Percentiles rank a stretch among this genome's conserved stretches.
phyloP scores from a whole-genome alignment of 2,329 filamentous ascomycete genomes.

The Aspergillus thermomutatus region DNA sequence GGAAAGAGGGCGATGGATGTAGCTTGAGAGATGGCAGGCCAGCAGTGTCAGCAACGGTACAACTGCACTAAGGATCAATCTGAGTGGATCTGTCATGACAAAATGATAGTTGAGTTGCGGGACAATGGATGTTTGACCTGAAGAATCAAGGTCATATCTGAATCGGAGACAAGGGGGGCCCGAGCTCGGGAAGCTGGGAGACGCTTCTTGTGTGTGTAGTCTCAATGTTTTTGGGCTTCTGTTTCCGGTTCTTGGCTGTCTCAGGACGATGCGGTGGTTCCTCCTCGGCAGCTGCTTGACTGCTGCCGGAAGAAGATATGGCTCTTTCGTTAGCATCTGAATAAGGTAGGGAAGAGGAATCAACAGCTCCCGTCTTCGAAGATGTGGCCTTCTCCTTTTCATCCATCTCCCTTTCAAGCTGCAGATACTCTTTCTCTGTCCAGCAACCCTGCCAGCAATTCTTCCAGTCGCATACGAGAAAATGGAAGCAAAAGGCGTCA shows the following conservation, averaged over 20 bases:
- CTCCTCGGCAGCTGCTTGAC: constrained; percentile 48
- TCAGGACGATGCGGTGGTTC: constrained; percentile 28
- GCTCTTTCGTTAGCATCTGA: constrained; percentile 51
- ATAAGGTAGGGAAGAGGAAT: constrained; percentile 13
- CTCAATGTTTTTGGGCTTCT: constrained; percentile 34
- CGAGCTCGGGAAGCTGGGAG: constrained; percentile 47
- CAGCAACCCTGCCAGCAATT: constrained; percentile 96
- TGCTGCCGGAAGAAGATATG: constrained; percentile 64
- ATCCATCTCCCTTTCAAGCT: constrained; percentile 48
- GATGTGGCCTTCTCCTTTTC: constrained; percentile 27
- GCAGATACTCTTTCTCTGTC: constrained; percentile 77
- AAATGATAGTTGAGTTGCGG: background rate
- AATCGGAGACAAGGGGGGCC: constrained; percentile 47
- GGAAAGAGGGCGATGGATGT: background rate
- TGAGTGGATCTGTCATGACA: background rate
- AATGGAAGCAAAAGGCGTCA: constrained; percentile 91
- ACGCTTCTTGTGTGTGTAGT: constrained; percentile 33
- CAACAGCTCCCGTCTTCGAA: constrained; percentile 22
- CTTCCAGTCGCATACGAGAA: constrained; percentile 91
- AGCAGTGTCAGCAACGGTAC: constrained; percentile 3
- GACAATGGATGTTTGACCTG: background rate
- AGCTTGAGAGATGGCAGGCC: constrained; percentile 7
- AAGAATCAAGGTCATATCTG: constrained; percentile 32
- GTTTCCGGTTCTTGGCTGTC: constrained; percentile 28
- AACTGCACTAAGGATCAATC: background rate